phyloP scores from a whole-genome alignment of 441 rosid genomes.

The Corymbia citriodora region DNA sequence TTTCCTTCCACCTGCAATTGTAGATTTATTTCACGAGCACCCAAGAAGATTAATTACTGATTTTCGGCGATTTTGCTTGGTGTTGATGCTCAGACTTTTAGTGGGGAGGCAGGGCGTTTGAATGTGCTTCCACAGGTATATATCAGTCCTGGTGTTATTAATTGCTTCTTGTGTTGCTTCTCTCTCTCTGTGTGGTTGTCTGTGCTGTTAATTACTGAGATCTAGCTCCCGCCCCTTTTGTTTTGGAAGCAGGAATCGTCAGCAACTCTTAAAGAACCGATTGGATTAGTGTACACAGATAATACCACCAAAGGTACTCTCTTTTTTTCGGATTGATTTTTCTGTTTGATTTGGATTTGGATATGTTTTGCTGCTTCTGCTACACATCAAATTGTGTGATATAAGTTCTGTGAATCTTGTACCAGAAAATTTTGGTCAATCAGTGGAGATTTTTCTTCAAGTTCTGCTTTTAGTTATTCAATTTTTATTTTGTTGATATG shows the following conservation, averaged over 20 bases:
- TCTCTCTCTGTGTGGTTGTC: neutral
- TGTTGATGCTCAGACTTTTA: conserved; percentile 39
- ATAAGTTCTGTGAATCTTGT: neutral
- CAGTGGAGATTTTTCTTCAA: neutral
- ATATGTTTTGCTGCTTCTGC: neutral
- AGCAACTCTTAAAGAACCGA: conserved; percentile 32
- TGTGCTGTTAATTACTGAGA: neutral
- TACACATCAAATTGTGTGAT: neutral
- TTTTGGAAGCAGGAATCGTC: conserved; percentile 42
- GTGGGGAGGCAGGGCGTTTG: conserved; percentile 38
- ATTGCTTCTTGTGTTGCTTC: neutral
- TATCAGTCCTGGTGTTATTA: neutral
- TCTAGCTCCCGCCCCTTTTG: neutral
- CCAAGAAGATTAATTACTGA: neutral
- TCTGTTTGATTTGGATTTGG: neutral
- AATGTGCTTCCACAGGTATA: conserved; percentile 59
- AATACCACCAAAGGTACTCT: conserved; percentile 7
- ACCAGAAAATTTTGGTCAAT: neutral
- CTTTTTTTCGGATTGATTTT: neutral
- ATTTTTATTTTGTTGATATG: neutral
- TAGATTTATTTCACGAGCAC: neutral
- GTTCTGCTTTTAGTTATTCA: neutral
- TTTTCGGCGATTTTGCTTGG: neutral
- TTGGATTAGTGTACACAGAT: conserved; percentile 46
- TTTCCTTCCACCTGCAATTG: neutral